Base-by-base conservation (phyloP, 2,329 filamentous ascomycete species). In the Nigrograna mackinnonii region DNA sequence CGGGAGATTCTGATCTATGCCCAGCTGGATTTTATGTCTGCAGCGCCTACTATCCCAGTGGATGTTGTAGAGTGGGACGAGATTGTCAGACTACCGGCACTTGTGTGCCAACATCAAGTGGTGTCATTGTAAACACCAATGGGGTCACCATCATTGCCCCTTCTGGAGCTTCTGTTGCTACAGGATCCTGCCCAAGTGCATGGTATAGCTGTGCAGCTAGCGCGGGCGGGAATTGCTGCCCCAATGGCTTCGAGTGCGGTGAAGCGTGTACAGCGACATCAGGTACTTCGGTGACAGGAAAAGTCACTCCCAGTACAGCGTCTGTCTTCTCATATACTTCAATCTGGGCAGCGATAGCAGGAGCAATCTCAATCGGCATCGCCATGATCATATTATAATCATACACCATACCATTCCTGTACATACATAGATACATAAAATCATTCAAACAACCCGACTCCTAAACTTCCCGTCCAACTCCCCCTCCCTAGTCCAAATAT, bases 21-120 rank as follows among this genome's bases (percentile, higher is more conserved):
- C 92, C 92, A 0, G 91, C 86, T 0, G 91, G 91, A 2, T 97
- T 91, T 75, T 97, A 97, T 68, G 86, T 89, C 37, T 97, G 92
- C 68, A 82, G 85, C 2, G 92, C 92, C 2, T 84, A 84, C 46
- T 89, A 91, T 45, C 74, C 79, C 2, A 90, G 88, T 12, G 90
- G 90, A 16, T 97, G 92, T 73, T 97, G 92, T 71, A 87, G 87
- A 43, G 91, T 89, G 0, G 91, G 90, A 2, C 83, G 91, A 16
- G 81, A 95, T 70, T 97, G 92, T 70, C 82, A 86, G 46, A 86
- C 84, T 0, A 88, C 87, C 0, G 64, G 64, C 0, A 88, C 86
- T 5, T 97, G 92, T 58, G 87, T 89, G 0, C 72, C 76, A 0
- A 66, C 59, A 0, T 58, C 76, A 6, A 79, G 73, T 2, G 87